Percentiles rank a stretch among this genome's conserved stretches.
These are phyloP conservation scores for Auriscalpium orientale DNA, from an alignment of 768 basidiomycete genomes.

Conservation along the genomic window DNA sequence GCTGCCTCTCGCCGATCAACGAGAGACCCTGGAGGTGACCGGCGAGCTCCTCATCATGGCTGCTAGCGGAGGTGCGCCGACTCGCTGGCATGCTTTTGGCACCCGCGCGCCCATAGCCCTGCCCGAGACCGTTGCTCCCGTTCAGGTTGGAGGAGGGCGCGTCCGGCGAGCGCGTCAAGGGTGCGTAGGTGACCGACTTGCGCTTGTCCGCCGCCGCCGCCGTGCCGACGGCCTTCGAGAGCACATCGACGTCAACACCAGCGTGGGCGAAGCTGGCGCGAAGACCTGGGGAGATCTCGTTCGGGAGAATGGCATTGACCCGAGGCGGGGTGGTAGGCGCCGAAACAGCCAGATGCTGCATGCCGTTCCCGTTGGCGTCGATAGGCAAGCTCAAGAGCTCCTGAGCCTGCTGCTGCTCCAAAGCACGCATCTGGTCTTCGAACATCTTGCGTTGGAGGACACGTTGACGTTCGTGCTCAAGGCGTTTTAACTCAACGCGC, in stretches of 20 bases:
- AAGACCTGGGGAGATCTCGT: slow-evolving; percentile 39
- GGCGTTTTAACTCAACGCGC: slow-evolving; percentile 86
- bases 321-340: slow-evolving; percentile 86
- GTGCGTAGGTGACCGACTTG: slow-evolving; percentile 81
- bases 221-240: slow-evolving; percentile 63
- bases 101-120: slow-evolving; percentile 56
- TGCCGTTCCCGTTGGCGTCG: slow-evolving; percentile 40
- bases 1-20: slow-evolving; percentile 56
- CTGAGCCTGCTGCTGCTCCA: slow-evolving; percentile 87
- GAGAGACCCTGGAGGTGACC: slow-evolving; percentile 68
- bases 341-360: slow-evolving; percentile 78
- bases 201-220: slow-evolving; percentile 61
- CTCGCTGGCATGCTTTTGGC: slow-evolving; percentile 93
- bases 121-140: slow-evolving; percentile 33
- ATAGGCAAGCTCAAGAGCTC: slow-evolving; percentile 73
- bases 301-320: slow-evolving; percentile 61
- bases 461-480: slow-evolving; percentile 88
- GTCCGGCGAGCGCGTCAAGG: slow-evolving; percentile 69
- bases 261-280: slow-evolving; percentile 41
- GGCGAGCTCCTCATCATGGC: slow-evolving; percentile 77
- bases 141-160: slow-evolving; percentile 24
- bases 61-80: slow-evolving; percentile 81
- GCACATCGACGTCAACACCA: slow-evolving; percentile 43
- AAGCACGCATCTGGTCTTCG: slow-evolving; percentile 92
- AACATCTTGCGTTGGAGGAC: slow-evolving; percentile 80